Evolutionary conservation across 805 yeast species (phyloP).

Genomic region (Yarrowia porcina): DNA sequence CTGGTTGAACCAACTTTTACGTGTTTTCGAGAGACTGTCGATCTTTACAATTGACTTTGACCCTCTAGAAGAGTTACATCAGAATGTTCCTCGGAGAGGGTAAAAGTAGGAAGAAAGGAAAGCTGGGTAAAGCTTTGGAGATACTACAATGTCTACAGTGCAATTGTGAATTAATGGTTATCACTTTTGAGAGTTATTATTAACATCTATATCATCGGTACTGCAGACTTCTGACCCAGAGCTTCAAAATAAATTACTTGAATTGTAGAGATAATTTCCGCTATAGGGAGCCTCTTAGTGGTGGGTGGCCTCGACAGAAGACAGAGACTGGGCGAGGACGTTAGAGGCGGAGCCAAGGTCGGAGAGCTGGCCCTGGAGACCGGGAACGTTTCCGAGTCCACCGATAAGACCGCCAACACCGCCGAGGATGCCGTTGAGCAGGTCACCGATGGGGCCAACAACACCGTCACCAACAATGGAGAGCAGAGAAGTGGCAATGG

Average conservation of each 20-base stretch:
- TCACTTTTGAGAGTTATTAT: slow-evolving; percentile 19
- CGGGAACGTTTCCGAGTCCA: slow-evolving; percentile 14
- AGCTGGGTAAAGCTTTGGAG: background rate
- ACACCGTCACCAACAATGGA: slow-evolving; percentile 23
- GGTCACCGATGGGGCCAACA: slow-evolving; percentile 24
- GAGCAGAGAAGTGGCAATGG: slow-evolving; percentile 3
- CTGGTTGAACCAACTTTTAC: background rate
- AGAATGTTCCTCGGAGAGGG: background rate
- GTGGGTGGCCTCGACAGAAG: background rate
- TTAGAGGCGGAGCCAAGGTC: slow-evolving; percentile 2
- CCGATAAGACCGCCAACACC: slow-evolving; percentile 11
- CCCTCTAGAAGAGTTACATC: background rate
- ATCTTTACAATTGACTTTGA: background rate
- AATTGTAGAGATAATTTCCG: slow-evolving; percentile 22
- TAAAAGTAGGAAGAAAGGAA: background rate
- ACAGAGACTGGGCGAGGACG: slow-evolving; percentile 17
- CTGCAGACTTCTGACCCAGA: slow-evolving; percentile 22
- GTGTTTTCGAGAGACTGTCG: slow-evolving; percentile 2
- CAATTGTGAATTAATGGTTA: background rate
- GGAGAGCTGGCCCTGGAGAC: slow-evolving; percentile 22
- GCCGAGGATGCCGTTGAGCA: slow-evolving; percentile 20
- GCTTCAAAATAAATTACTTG: slow-evolving; percentile 18
- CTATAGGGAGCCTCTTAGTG: slow-evolving; percentile 13
- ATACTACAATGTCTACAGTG: background rate
- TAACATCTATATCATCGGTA: slow-evolving; percentile 20